Base-by-base conservation (phyloP, 306 rosid genomes). In the Amphicarpaea edgeworthii region DNA sequence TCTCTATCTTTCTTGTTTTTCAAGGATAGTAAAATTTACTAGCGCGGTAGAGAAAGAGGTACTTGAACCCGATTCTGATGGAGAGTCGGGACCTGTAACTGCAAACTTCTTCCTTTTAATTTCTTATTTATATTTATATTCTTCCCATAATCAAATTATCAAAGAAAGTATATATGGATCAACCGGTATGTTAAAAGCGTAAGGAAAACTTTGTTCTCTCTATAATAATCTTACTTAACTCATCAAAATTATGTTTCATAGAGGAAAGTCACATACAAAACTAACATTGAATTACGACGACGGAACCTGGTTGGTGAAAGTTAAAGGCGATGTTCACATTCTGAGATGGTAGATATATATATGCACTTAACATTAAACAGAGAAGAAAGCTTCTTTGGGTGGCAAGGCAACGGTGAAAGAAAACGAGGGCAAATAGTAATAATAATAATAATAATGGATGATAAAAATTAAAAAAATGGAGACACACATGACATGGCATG, bases 311-410 rank as follows among this genome's bases (percentile, higher is more conserved):
- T 60, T 26, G 42, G 65, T 59, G 65, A 23, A 28, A n/a, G 45
- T 30, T 61, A 61, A 61, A 30, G 68, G 23, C 40, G 12, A 60
- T 30, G 67, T 8, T 60, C 20, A 30, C 42, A 60, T 58, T 58
- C 43, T 60, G 17, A 23, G 60, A 54, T 54, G 0, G 28, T 17
- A 20, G 28, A 51, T 17, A 45, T 7, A 4, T 12, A 61, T 79
- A 75, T 60, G 82, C 83, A 82, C 84, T 81, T 12, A 28, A 7
- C 17, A 14, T 5, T 6, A 81, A 80, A 79, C 86, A 89, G 79
- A 78, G n/a, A 40, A 40, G 54, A 45, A 57, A 68, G 63, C 16
- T 43, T 85, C 50, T 42, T 79, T 83, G 66, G 75, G 40, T n/a
- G n/a, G n/a, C n/a, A n/a, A n/a, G 50, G 19, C 17, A 45, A 49